Evolutionary conservation across 2,329 filamentous ascomycete species (phyloP), one percentile per base, ranked within the genome.

Genomic region (Colletotrichum godetiae): DNA sequence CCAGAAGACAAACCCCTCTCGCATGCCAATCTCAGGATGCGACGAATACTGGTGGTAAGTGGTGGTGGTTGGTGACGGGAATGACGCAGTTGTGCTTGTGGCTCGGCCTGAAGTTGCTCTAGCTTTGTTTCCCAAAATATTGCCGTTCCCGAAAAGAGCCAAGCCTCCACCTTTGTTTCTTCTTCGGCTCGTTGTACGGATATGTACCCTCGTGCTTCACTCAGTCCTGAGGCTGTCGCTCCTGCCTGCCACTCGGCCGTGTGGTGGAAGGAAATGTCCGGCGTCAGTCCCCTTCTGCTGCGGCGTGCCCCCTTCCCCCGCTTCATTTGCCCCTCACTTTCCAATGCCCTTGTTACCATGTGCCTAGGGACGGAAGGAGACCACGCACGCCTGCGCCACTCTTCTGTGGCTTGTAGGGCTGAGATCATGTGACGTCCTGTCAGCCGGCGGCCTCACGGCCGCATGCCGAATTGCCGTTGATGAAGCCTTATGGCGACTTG

Each of bases 351-450:
- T 35, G 33, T 10, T 5, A n/a, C 42, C 4, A 49, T 4, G 5
- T 29, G 27, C 27, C 27, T 10, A 22, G 19, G 19, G 42, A 49
- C 19, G 6, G 42, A 11, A 22, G 8, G 19, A 5, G 8, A 19
- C 8, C 8, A 49, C 11, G 5, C 15, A 29, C 27, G 27, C 55
- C 22, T 42, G 57, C 31, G 68, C 68, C 68, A 67, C 68, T 67
- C 1, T 15, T 10, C 29, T 57, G 59, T 68, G 59, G 57, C 65
- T 72, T 49, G n/a, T 69, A 60, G 70, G 66, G 70, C 70, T 69
- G 66, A 69, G 13, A 52, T 69, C 70, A 73, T 73, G 70, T 73
- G 70, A 73, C 27, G 27, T 27, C 3, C 1, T 57, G 15, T 29
- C 12, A 29, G 8, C 13, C 5, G 64, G 37, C 65, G 53, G 65